Conservation (phyloP, 1,284 basidiomycete species). For the Hemileia vastatrix region DNA sequence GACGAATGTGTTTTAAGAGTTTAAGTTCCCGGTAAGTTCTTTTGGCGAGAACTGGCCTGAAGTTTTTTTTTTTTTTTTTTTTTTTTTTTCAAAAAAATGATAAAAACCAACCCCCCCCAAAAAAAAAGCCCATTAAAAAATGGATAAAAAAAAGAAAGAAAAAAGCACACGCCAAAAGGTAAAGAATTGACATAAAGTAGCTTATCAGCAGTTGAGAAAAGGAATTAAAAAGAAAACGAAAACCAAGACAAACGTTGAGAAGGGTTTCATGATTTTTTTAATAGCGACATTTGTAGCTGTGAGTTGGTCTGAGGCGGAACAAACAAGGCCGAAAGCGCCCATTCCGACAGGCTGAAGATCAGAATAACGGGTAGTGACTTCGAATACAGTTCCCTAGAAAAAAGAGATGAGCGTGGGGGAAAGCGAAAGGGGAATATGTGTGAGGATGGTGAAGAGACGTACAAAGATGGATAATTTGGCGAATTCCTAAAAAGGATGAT, state of each 20-base stretch:
- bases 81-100: no score
- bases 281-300: conserved; percentile 89
- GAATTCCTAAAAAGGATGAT: conserved; percentile 11
- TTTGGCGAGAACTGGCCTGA: conserved; percentile 79
- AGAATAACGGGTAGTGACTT: conserved; percentile 97
- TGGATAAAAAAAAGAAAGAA: no score
- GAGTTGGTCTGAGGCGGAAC: conserved; percentile 95
- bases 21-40: conserved; percentile 97
- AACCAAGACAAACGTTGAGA: conserved; percentile 56
- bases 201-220: no score
- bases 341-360: conserved; percentile 99
- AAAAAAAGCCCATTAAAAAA: no score
- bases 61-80: no score
- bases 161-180: no score
- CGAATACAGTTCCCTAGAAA: conserved; percentile 40
- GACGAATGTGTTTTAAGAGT: conserved; percentile 94
- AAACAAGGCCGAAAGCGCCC: conserved; percentile 95
- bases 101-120: no score
- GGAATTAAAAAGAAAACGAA: not conserved
- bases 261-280: conserved; percentile 99
- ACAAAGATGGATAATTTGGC: conserved; percentile 21
- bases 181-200: no score
- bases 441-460: not conserved
- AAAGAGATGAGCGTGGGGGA: not conserved
- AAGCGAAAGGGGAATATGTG: not conserved